phyloP scores from a whole-genome alignment of 768 basidiomycete species.

The Rhodosporidiobolus odoratus region DNA sequence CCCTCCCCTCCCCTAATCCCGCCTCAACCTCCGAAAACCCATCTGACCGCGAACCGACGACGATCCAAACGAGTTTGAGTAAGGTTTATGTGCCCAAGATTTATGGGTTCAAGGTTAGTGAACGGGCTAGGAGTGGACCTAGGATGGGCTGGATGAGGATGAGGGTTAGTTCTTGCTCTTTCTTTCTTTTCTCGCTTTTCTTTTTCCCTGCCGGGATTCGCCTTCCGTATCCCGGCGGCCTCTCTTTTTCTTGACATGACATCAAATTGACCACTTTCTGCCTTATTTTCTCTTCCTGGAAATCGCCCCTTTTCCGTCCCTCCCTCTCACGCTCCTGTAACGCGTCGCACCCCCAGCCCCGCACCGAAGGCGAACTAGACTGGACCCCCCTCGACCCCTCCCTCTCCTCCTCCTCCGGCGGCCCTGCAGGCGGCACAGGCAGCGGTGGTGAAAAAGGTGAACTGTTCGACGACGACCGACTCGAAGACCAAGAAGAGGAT shows the following conservation, averaged over 20 bases:
- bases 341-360: slow-evolving; percentile 12
- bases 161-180: slow-evolving; percentile 47
- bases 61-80: slow-evolving; percentile 43
- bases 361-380: slow-evolving; percentile 35
- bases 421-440: background rate
- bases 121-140: slow-evolving; percentile 87
- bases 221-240: too few species aligned
- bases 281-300: background rate
- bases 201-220: background rate
- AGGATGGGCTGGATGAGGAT: slow-evolving; percentile 94
- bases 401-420: background rate
- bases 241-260: too few species aligned
- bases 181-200: background rate
- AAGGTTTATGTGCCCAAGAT: slow-evolving; percentile 83
- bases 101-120: slow-evolving; percentile 96
- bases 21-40: slow-evolving; percentile 10
- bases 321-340: background rate
- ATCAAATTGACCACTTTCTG: too few species aligned
- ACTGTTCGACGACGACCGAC: slow-evolving; percentile 21
- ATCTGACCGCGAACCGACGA: slow-evolving; percentile 21
- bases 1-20: slow-evolving; percentile 26
- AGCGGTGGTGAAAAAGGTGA: slow-evolving; percentile 23
- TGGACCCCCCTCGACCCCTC: slow-evolving; percentile 34
- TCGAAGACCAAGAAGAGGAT: slow-evolving; percentile 26
- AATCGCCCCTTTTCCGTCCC: background rate